These are phyloP conservation scores for Psidium friedrichsthalianum DNA, from an alignment of 345 rosid species.

Conservation along the genomic window DNA sequence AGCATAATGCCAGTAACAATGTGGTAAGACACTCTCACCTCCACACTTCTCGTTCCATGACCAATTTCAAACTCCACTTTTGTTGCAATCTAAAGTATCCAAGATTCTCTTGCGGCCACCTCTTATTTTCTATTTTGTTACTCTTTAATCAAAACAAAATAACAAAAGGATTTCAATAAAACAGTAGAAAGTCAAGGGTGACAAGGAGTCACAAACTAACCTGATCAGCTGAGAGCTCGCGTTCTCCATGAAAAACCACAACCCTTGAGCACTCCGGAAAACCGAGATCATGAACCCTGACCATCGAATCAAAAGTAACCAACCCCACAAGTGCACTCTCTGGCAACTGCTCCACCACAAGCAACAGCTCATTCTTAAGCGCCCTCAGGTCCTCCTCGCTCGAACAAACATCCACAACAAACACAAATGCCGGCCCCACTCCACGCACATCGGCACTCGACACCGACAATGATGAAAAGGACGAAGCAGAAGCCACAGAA, in stretches of 20 bases:
- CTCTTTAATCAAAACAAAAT: not conserved
- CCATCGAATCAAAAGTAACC: conserved; percentile 78
- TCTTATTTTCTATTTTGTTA: not conserved
- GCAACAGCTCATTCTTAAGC: conserved; percentile 58
- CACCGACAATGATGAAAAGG: conserved; percentile 13
- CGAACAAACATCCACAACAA: conserved; percentile 67
- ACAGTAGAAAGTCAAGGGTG: not conserved
- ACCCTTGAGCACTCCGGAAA: conserved; percentile 64
- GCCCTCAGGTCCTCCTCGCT: conserved; percentile 61
- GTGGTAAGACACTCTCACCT: not conserved
- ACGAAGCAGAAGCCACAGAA: conserved; percentile 16
- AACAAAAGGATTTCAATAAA: not conserved
- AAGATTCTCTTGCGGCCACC: not conserved
- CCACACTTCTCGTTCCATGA: not conserved
- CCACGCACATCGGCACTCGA: conserved; percentile 13
- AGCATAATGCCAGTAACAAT: not conserved
- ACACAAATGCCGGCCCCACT: conserved; percentile 77
- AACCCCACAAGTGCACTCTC: conserved; percentile 62
- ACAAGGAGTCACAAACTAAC: conserved; percentile 13
- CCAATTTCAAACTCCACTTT: not conserved
- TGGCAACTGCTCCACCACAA: conserved; percentile 73
- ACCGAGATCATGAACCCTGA: conserved; percentile 72
- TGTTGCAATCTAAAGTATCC: not conserved
- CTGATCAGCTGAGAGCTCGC: conserved; percentile 65
- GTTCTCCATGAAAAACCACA: conserved; percentile 67